Evolutionary conservation across 306 rosid genomes (phyloP).

Genomic region (Senna tora): DNA sequence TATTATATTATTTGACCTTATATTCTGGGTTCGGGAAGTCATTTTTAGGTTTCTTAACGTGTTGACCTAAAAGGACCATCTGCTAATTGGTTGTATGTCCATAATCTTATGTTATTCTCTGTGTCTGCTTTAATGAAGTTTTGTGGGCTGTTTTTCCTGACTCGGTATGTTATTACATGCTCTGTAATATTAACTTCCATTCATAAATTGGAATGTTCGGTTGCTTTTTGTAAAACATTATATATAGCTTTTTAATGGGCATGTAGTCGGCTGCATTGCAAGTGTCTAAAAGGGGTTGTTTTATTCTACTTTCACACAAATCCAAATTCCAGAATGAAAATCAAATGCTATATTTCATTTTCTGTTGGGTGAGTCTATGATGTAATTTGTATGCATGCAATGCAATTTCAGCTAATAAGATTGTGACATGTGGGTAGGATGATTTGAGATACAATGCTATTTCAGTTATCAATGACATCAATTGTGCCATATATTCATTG

Average conservation of each 20-base stretch:
- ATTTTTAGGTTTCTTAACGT: constrained; percentile 68
- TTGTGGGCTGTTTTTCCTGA: constrained; percentile 47
- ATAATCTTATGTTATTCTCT: constrained; percentile 51
- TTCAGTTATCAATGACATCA: no score
- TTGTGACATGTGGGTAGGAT: no score
- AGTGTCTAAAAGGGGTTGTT: no score
- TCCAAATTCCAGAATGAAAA: neutral
- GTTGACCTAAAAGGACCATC: constrained; percentile 59
- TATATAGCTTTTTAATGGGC: neutral
- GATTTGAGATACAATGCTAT: no score
- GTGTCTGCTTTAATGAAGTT: constrained; percentile 47
- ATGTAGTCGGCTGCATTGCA: no score
- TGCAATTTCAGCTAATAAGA: no score
- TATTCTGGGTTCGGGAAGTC: constrained; percentile 71
- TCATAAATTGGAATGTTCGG: neutral
- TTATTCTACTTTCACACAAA: no score
- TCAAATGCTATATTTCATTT: no score
- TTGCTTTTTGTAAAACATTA: neutral
- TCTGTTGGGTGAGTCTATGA: no score
- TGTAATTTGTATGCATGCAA: no score
- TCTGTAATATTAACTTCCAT: neutral
- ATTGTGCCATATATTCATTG: no score
- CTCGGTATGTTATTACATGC: neutral
- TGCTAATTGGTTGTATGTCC: constrained; percentile 91
- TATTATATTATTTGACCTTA: constrained; percentile 76